Base-by-base conservation (phyloP, 495 filamentous ascomycete species). In the Ramalina intermedia region DNA sequence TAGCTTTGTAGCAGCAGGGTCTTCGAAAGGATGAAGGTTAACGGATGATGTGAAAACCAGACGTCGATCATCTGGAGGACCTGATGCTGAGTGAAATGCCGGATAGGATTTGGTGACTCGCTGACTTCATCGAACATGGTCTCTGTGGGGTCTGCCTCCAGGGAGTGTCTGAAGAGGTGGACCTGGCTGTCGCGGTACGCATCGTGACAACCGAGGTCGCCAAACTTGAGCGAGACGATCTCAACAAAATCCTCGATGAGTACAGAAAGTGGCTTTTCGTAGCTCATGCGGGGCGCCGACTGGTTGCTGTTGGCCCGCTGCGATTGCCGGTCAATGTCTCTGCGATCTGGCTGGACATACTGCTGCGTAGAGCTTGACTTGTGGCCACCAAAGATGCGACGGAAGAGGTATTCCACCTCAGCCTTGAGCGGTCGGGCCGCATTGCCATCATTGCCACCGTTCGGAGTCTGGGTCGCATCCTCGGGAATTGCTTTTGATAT, bases 11-110 rank as follows among this genome's bases (percentile, higher is more conserved):
- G 44, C 9, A 62, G 40, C 18, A 62, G 47, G 18, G 60, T 62
- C 44, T 62, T 62, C 33, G 60, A 61, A 24, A 62, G 20, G 21
- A 62, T 59, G 43, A 55, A 48, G 9, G 59, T 47, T 9, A 62
- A 54, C 17, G 60, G 60, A 46, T 62, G 60, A 40, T 50, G 47
- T 1, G 56, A 56, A 33, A 62, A 62, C 60, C 60, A 62, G 13
- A 62, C 47, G 9, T 62, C 60, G 18, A 62, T 48, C 53, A 62
- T 48, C 37, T 62, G 60, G n/a, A 47, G 37, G 18, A 41, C 57
- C 41, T 52, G 60, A 46, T 62, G 54, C 29, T 41, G 35, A 40
- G 60, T 55, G 21, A 50, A 62, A 23, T 57, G 43, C n/a, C 39
- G 21, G 16, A 59, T 37, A 8, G 60, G 60, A 6, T 50, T 52